Base-by-base conservation (phyloP, 2,329 filamentous ascomycete species). In the Penicillium sp. region DNA sequence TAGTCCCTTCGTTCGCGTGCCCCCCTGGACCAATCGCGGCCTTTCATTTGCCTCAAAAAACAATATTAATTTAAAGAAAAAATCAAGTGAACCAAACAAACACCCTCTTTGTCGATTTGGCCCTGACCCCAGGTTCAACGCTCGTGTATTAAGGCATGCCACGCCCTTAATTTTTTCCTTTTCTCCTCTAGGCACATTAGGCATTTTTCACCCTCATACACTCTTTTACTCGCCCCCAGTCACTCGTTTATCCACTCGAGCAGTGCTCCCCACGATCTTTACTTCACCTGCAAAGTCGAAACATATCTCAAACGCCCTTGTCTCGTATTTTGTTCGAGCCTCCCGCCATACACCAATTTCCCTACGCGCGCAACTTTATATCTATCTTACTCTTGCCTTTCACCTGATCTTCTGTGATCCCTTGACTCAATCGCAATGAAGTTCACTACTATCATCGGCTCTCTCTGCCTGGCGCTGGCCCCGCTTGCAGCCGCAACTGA, bases 401-500 rank as follows among this genome's bases (percentile, higher is more conserved):
- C 34, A 45, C 29, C 46, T 14, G 24, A 45, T 32, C 22, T 18
- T 34, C 16, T 41, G 41, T 10, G 29, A 45, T 31, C 29, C 22
- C 16, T 48, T 27, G 13, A 43, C n/a, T 13, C n/a, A 39, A 16
- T 54, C 63, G 67, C 57, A 53, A 76, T 76, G 73, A 73, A 74
- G 65, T 62, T 74, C 59, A 60, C 61, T 56, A 54, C 68, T 24
- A 57, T 70, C 43, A 50, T 68, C 44, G 65, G 71, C 44, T 66
- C 70, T 46, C 59, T 75, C 61, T 67, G 71, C 62, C 58, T 75
- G 41, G 64, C 68, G 18, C 70, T 65, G 41, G 60, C 66, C 52
- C 69, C 69, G 54, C 54, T 70, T 44, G 64, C 63, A 48, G 68
- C 65, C 16, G 66, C 69, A 38, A 64, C 63, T 31, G 55, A 62